Percentiles rank a stretch among this genome's conserved stretches.
phyloP scores from a whole-genome alignment of 805 yeast genomes.

The Wickerhamiella dianesei region DNA sequence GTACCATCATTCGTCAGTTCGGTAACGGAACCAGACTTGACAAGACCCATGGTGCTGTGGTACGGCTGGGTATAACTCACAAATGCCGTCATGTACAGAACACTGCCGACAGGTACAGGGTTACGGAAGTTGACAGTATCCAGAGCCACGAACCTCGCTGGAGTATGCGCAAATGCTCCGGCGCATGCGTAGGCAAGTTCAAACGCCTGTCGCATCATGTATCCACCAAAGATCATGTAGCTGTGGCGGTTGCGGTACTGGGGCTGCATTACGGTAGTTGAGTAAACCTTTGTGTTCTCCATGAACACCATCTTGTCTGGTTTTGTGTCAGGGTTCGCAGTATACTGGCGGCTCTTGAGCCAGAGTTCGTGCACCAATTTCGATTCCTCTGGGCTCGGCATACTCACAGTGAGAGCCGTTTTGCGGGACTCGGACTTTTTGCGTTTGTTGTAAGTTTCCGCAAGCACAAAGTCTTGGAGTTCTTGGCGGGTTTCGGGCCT shows the following conservation, averaged over 20 bases:
- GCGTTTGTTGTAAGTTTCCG: conserved; percentile 78
- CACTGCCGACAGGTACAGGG: conserved; percentile 94
- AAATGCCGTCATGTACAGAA: conserved; percentile 65
- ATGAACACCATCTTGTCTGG: conserved; percentile 48
- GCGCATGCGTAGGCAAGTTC: conserved; percentile 90
- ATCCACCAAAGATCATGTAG: conserved; percentile 92
- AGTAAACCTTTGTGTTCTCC: conserved; percentile 56
- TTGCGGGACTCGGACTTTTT: conserved; percentile 66
- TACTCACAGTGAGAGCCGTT: conserved; percentile 51
- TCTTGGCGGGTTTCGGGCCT: conserved; percentile 64
- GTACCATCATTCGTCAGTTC: conserved; percentile 40
- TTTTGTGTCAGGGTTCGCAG: conserved; percentile 20
- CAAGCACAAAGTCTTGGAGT: conserved; percentile 73
- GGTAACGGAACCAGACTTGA: conserved; percentile 12
- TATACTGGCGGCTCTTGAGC: conserved; percentile 28
- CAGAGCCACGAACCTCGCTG: conserved; percentile 78
- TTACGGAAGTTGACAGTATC: conserved; percentile 86
- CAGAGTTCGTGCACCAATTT: conserved; percentile 65
- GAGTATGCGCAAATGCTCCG: conserved; percentile 72
- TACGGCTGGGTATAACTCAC: conserved; percentile 74
- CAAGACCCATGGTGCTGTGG: conserved; percentile 28
- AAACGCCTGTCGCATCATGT: conserved; percentile 78
- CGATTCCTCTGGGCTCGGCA: conserved; percentile 60
- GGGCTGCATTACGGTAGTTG: conserved; percentile 89
- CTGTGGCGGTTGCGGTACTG: conserved; percentile 92